Evolutionary conservation across 345 rosid species (phyloP).

Genomic region (Eucalyptus shirleyi): DNA sequence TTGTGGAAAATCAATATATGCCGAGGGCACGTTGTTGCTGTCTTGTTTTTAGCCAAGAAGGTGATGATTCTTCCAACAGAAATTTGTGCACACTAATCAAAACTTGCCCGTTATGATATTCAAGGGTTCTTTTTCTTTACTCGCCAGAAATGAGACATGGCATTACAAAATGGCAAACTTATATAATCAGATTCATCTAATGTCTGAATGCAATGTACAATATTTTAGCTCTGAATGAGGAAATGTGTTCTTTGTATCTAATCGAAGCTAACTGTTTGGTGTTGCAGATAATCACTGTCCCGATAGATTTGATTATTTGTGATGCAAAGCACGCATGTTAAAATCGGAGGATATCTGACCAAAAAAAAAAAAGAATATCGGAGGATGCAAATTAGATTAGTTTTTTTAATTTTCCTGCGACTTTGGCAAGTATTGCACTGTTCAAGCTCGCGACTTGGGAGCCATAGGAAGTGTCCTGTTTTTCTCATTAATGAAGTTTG

Average conservation of each 20-base stretch:
- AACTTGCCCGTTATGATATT: neutral
- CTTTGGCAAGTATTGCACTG: neutral
- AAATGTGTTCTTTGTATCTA: no score
- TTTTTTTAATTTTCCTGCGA: neutral
- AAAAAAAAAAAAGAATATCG: no score
- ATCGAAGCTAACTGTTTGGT: no score
- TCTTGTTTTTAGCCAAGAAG: constrained; percentile 77
- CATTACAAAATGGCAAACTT: neutral
- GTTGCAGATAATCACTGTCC: no score
- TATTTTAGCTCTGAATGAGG: no score
- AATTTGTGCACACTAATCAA: neutral
- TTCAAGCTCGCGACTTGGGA: neutral
- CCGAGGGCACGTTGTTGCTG: constrained; percentile 81
- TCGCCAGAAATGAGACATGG: neutral
- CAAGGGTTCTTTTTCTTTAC: no score
- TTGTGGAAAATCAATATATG: constrained; percentile 83
- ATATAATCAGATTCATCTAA: no score
- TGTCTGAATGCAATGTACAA: no score
- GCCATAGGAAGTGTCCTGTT: neutral
- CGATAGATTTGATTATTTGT: no score
- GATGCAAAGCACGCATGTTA: no score
- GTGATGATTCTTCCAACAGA: constrained; percentile 6
- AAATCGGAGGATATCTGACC: no score
- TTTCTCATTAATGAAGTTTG: neutral
- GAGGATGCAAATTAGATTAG: no score